Conservation (phyloP, 169 alveolate species). For the Plasmodium coatneyi region DNA sequence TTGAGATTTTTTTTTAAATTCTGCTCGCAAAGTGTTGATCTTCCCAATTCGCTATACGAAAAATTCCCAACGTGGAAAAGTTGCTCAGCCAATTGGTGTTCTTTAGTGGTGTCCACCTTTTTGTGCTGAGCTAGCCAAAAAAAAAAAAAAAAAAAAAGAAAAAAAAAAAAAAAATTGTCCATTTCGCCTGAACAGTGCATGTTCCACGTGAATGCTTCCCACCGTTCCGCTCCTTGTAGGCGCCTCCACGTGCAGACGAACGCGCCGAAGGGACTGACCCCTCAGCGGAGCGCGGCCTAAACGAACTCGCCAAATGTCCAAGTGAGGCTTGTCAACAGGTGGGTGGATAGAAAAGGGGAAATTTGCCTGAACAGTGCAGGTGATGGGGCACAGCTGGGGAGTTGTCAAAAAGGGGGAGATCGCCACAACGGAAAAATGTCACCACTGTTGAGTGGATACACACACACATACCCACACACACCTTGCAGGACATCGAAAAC, state of each 20-base stretch:
- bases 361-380: slow-evolving; percentile 35
- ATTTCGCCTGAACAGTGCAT: not conserved
- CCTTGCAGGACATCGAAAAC: slow-evolving; percentile 4
- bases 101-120: not conserved
- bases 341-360: not conserved
- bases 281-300: not conserved
- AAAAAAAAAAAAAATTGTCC: not conserved
- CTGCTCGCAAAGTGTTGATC: not conserved
- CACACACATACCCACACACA: not conserved
- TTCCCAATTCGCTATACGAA: not conserved
- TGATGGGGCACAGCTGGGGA: not conserved
- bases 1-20: not conserved
- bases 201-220: not conserved
- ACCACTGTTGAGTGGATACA: not conserved
- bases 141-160: not conserved
- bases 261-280: not conserved
- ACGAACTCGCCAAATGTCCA: not conserved
- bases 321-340: not conserved
- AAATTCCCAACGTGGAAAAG: not conserved
- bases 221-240: not conserved
- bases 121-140: not conserved
- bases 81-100: not conserved
- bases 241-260: not conserved
- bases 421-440: not conserved
- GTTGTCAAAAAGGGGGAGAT: not conserved